Percentiles rank a stretch among this genome's conserved stretches.
Conservation (phyloP, 140 eudicot genomes). For the Senecio squalidus region DNA sequence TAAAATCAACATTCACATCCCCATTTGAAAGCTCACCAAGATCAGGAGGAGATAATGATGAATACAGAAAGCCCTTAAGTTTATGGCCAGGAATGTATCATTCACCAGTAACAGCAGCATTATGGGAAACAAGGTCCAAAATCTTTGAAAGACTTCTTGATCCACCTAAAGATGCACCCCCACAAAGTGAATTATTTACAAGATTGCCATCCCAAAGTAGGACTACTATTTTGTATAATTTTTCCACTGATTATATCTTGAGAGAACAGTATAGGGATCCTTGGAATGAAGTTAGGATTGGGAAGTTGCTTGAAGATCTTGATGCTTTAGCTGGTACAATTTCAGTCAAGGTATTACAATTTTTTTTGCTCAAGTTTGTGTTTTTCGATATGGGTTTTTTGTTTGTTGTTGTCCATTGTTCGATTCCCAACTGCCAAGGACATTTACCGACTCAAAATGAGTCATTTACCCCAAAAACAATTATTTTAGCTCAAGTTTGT, state of each 20-base stretch:
- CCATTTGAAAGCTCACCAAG: constrained; percentile 57
- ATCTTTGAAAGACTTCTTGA: constrained; percentile 72
- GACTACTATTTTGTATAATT: constrained; percentile 67
- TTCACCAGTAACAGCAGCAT: constrained; percentile 92
- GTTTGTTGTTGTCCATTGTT: not conserved
- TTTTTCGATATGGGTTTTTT: not conserved
- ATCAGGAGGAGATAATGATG: constrained; percentile 24
- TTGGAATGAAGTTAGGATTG: constrained; percentile 97
- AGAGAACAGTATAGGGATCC: constrained; percentile 99
- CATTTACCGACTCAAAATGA: too few relatives aligned
- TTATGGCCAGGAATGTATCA: constrained; percentile 99
- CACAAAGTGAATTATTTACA: constrained; percentile 71
- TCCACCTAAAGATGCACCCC: constrained; percentile 86
- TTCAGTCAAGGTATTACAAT: constrained; percentile 71
- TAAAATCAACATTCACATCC: constrained; percentile 58
- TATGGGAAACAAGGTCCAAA: constrained; percentile 89
- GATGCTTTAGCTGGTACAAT: constrained; percentile 99
- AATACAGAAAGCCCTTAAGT: constrained; percentile 56
- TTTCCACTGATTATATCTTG: constrained; percentile 71
- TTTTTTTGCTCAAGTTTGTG: not conserved
- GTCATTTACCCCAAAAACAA: too few relatives aligned
- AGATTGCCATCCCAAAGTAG: constrained; percentile 71
- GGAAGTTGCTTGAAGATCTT: constrained; percentile 98
- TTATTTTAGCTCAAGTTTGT: too few relatives aligned
- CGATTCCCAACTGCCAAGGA: too few relatives aligned